Conservation (phyloP, 2,329 filamentous ascomycete genomes). For the Trichophyton verrucosum region DNA sequence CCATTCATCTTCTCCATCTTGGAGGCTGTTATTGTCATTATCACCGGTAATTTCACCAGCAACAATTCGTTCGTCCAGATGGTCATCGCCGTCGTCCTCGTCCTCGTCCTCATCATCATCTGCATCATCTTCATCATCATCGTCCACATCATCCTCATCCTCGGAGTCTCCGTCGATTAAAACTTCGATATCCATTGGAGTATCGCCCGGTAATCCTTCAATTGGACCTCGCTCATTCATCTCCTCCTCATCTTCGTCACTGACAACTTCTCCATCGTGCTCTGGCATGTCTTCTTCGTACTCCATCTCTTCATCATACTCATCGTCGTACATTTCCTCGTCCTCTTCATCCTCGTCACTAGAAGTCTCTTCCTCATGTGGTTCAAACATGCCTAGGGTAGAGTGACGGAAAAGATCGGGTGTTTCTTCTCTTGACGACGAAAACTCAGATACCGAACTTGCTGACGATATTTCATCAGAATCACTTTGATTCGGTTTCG, state of each 20-base stretch:
- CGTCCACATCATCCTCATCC: conserved; percentile 51
- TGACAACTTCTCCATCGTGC: conserved; percentile 76
- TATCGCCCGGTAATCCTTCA: conserved; percentile 50
- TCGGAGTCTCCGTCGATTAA: conserved; percentile 61
- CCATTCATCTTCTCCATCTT: conserved; percentile 38
- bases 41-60: conserved; percentile 45
- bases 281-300: conserved; percentile 72
- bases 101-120: conserved; percentile 47
- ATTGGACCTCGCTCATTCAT: conserved; percentile 65
- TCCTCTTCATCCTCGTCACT: conserved; percentile 59
- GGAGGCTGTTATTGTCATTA: conserved; percentile 40
- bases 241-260: conserved; percentile 75
- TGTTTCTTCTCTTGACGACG: conserved; percentile 82
- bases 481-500: conserved; percentile 53
- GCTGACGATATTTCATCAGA: conserved; percentile 81
- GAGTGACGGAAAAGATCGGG: conserved; percentile 96
- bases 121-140: conserved; percentile 44
- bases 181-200: conserved; percentile 66
- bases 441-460: conserved; percentile 78
- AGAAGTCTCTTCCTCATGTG: conserved; percentile 65
- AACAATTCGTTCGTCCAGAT: conserved; percentile 43
- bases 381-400: conserved; percentile 85
- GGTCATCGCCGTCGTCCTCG: conserved; percentile 42
- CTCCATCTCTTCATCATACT: conserved; percentile 81
- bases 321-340: conserved; percentile 87